Base-by-base conservation (phyloP, 2,329 filamentous ascomycete species). In the Ascochyta fabae region DNA sequence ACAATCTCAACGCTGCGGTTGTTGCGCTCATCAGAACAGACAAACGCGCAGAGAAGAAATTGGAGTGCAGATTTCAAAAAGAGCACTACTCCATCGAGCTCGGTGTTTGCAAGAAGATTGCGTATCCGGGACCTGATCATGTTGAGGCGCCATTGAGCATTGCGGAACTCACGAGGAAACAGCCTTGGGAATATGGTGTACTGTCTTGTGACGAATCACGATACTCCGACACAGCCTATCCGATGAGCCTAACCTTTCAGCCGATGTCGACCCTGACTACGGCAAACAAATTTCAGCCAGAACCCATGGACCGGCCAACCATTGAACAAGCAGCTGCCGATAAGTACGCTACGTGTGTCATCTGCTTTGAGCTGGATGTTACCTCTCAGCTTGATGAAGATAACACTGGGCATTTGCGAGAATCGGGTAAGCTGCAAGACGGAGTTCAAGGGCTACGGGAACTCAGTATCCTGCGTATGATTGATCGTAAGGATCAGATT, bases 141-240 rank as follows among this genome's bases (percentile, higher is more conserved):
- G 33, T 36, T 0, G 27, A 36, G 1, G 19, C 23, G 22, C 40
- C 52, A 31, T 6, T 19, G 1, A 13, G 35, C n/a, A 45, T 49
- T 12, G 45, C 46, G 23, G 46, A 41, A 2, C 52, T 55, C 13
- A 41, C 19, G 4, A 40, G 10, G 7, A 49, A 24, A 36, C 27
- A 41, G n/a, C 52, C 52, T 8, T 46, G 29, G 33, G 52, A 55
- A 19, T 55, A 55, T 29, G 35, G 46, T 1, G 3, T 49, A 16
- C 8, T 49, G 3, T 16, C 23, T 10, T 34, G 15, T n/a, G 48
- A 52, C 15, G 31, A 16, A 9, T 42, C 34, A 26, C n/a, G 34
- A 6, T 55, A 41, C 12, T 19, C n/a, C 6, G 24, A 48, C 15
- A 36, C 41, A 10, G 52, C 52, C 5, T 44, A 52, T 31, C 53